Evolutionary conservation across 495 filamentous ascomycete genomes (phyloP).

Genomic region (Tuber magnatum): DNA sequence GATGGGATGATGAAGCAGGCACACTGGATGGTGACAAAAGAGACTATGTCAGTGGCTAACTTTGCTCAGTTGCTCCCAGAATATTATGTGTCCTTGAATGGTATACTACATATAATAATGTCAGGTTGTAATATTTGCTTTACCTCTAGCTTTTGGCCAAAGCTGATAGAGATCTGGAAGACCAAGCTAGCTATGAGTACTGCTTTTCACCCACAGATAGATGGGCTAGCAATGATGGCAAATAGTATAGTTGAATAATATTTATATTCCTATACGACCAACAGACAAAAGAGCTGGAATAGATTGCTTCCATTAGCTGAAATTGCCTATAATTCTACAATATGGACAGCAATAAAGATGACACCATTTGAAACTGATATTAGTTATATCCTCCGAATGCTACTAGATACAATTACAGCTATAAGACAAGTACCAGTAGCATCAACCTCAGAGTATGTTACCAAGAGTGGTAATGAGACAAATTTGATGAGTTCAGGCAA

Average conservation of each 20-base stretch:
- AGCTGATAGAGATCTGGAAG: neutral
- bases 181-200: slow-evolving; percentile 2
- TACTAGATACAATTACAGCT: slow-evolving; percentile 2
- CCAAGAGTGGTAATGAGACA: neutral
- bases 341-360: neutral
- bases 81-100: too few relatives aligned
- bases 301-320: slow-evolving; percentile 4
- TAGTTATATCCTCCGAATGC: slow-evolving; percentile 1
- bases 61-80: too few relatives aligned
- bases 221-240: neutral
- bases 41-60: too few relatives aligned
- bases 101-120: too few relatives aligned
- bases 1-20: too few relatives aligned
- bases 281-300: neutral
- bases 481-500: neutral
- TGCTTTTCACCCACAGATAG: slow-evolving; percentile 9
- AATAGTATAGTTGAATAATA: slow-evolving; percentile 8
- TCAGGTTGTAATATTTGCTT: slow-evolving; percentile 10
- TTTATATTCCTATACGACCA: neutral
- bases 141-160: neutral
- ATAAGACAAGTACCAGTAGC: neutral
- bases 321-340: slow-evolving; percentile 8
- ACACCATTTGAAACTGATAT: slow-evolving; percentile 11
- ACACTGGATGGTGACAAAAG: too few relatives aligned
- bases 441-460: neutral